Evolutionary conservation across 2,329 filamentous ascomycete genomes (phyloP).

Genomic region (Phaeosphaeria sp.): DNA sequence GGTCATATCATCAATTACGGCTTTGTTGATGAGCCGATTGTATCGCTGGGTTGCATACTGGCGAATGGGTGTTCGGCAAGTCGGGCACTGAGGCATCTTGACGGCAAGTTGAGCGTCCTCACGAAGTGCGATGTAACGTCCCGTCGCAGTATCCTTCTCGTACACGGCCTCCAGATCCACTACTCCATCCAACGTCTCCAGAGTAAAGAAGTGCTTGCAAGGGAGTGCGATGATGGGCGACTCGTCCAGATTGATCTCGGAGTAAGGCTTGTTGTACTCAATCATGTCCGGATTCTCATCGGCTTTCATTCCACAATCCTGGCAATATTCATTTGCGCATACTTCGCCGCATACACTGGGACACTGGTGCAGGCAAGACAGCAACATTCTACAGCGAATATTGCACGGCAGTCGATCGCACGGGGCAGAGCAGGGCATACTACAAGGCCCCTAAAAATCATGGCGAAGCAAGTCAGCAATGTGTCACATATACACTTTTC

Average conservation of each 20-base stretch:
- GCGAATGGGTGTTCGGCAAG: constrained; percentile 40
- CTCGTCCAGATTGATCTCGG: constrained; percentile 37
- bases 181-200: constrained; percentile 37
- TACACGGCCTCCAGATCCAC: constrained; percentile 38
- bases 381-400: constrained; percentile 38
- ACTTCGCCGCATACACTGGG: constrained; percentile 40
- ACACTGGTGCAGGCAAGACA: too few relatives aligned
- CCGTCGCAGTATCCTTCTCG: constrained; percentile 13
- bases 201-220: constrained; percentile 43
- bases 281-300: constrained; percentile 34
- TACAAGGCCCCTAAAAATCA: too few relatives aligned
- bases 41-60: constrained; percentile 47
- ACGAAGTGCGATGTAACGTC: constrained; percentile 28
- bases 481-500: too few relatives aligned
- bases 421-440: constrained; percentile 46
- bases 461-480: too few relatives aligned
- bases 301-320: constrained; percentile 25
- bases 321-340: constrained; percentile 32
- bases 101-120: constrained; percentile 32
- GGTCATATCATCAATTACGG: constrained; percentile 48
- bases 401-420: constrained; percentile 42
- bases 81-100: constrained; percentile 40
- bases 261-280: constrained; percentile 27
- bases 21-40: constrained; percentile 47
- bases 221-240: constrained; percentile 33